Conservation (phyloP, 2,329 filamentous ascomycete species). For the Colletotrichum gigasporum region DNA sequence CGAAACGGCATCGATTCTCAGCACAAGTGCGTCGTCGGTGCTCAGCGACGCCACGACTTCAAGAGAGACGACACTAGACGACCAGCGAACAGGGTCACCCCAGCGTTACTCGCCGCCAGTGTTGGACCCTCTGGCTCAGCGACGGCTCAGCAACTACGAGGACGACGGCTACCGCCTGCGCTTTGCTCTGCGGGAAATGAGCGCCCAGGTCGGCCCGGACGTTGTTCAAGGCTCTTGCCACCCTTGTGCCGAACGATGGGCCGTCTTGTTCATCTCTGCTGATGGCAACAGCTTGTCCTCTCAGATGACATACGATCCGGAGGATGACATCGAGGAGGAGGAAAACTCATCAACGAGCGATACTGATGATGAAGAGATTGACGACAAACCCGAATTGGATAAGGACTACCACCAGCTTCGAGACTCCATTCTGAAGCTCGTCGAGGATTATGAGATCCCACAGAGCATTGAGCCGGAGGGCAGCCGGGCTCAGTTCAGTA, state of each 20-base stretch:
- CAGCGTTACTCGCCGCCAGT: slow-evolving; percentile 65
- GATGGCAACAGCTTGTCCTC: slow-evolving; percentile 76
- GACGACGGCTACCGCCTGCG: slow-evolving; percentile 74
- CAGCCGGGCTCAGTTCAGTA: slow-evolving; percentile 73
- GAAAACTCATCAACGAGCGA: slow-evolving; percentile 69
- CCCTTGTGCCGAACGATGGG: slow-evolving; percentile 85
- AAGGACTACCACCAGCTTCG: slow-evolving; percentile 85
- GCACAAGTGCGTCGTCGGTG: slow-evolving; percentile 77
- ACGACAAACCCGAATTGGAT: slow-evolving; percentile 71
- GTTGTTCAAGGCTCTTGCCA: slow-evolving; percentile 75
- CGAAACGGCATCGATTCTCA: slow-evolving; percentile 76
- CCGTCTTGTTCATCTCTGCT: slow-evolving; percentile 79
- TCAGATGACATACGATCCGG: slow-evolving; percentile 76
- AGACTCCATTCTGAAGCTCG: slow-evolving; percentile 81
- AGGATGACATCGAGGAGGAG: slow-evolving; percentile 72
- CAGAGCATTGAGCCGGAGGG: slow-evolving; percentile 70
- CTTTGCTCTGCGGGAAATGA: slow-evolving; percentile 76
- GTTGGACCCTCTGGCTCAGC: slow-evolving; percentile 53
- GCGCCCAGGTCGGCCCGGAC: slow-evolving; percentile 70
- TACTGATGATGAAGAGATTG: slow-evolving; percentile 70
- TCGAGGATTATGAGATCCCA: slow-evolving; percentile 84
- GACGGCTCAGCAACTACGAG: slow-evolving; percentile 62
- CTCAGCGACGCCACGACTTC: slow-evolving; percentile 76
- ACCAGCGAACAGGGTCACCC: slow-evolving; percentile 57
- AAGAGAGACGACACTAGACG: slow-evolving; percentile 70